These are phyloP conservation scores for Salvia rosmarinus DNA, from an alignment of 257 asterid genomes.

Conservation along the genomic window DNA sequence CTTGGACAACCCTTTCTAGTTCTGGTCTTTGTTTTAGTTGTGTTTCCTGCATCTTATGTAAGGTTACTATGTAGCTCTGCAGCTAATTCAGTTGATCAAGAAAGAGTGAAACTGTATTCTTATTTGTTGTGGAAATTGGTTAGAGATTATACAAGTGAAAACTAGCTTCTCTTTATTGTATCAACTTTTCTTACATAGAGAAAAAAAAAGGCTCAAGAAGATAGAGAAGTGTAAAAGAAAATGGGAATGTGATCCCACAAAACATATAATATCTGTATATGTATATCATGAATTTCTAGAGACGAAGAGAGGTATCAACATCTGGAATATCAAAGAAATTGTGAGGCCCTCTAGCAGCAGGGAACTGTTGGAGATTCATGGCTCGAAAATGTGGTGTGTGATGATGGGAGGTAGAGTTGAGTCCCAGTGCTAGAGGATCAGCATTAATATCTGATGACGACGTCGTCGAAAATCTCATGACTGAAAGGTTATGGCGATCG, in stretches of 20 bases:
- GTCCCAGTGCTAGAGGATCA: conserved; percentile 45
- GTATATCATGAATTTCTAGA: conserved; percentile 23
- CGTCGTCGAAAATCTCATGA: conserved; percentile 8
- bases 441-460: not conserved
- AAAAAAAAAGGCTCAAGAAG: conserved; percentile 18
- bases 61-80: not conserved
- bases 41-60: not conserved
- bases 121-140: not conserved
- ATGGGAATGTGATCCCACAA: conserved; percentile 1
- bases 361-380: not conserved
- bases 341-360: conserved; percentile 33
- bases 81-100: not conserved
- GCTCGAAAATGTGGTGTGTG: conserved; percentile 17
- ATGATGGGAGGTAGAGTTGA: conserved; percentile 27
- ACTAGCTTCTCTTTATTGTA: conserved; percentile 33
- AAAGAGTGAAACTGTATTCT: not conserved
- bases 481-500: conserved; percentile 12
- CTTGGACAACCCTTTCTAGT: too few species aligned
- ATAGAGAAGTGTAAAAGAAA: not conserved
- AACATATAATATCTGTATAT: not conserved
- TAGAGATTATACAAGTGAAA: not conserved
- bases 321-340: conserved; percentile 38
- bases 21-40: not conserved
- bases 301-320: conserved; percentile 57
- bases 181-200: conserved; percentile 31